Evolutionary conservation across 805 yeast genomes (phyloP), one percentile per base, ranked within the genome.

Genomic region (Kazachstania africana): DNA sequence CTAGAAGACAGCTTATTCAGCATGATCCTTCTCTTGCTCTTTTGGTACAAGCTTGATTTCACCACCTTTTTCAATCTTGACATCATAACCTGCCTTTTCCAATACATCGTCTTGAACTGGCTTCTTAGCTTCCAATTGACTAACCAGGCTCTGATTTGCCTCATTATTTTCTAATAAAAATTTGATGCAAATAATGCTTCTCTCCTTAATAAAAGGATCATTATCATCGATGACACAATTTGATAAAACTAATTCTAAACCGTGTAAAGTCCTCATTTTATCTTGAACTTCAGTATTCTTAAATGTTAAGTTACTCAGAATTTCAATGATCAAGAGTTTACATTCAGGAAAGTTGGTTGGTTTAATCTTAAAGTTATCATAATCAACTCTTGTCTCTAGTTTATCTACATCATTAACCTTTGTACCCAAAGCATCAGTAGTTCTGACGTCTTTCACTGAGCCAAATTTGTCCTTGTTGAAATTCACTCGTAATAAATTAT

Each of bases 121-220:
- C 27, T 75, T 69, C 36, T 70, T 64, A 0, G 95, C 94, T 50
- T 88, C 96, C 36, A 88, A 53, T 23, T 66, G 56, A 0, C 81
- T 75, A 1, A 88, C 85, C 50, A 85, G 73, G 1, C 67, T 62
- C 55, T 88, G 96, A 51, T 88, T 91, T 28, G 60, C 63, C 4
- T 42, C 46, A 44, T 91, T 91, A 8, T 68, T 63, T 16, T 70
- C 68, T 12, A 88, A 55, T 20, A 85, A 55, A 37, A 75, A 76
- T 45, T 77, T 71, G 18, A 91, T 50, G 47, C 95, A 83, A 5
- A 88, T 57, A 21, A 91, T 80, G 2, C 94, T 69, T 37, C 88
- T 61, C 48, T 88, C 98, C 41, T 83, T 78, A 35, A 81, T 77
- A 36, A 68, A 88, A 0, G 96, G 97, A 51, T 91, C 93, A 49